Percentiles rank a stretch among this genome's conserved stretches.
Conservation (phyloP, 2,329 filamentous ascomycete species). For the Myriosclerotinia scirpicola region DNA sequence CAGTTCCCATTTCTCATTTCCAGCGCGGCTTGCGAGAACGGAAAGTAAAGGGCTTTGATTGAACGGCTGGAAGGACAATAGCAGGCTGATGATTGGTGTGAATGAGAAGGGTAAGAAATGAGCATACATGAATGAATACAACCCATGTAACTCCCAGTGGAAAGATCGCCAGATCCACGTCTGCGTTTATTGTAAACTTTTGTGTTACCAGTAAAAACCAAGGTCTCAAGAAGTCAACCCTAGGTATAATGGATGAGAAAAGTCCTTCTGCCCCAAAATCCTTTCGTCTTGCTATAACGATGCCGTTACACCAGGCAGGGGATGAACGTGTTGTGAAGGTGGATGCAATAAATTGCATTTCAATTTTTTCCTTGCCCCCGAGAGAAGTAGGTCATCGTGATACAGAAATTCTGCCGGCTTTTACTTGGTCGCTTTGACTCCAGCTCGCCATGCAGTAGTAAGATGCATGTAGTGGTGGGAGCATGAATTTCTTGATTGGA, state of each 20-base stretch:
- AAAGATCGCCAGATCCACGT: constrained; percentile 21
- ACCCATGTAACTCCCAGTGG: constrained; percentile 20
- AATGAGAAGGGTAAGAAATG: constrained; percentile 9
- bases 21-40: constrained; percentile 24
- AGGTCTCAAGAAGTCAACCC: background rate
- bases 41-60: constrained; percentile 5
- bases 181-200: constrained; percentile 18
- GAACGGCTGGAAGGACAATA: constrained; percentile 6
- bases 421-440: constrained; percentile 17
- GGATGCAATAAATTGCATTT: constrained; percentile 18
- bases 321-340: constrained; percentile 18
- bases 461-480: constrained; percentile 24
- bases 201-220: constrained; percentile 13
- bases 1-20: constrained; percentile 13
- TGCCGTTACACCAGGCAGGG: constrained; percentile 22
- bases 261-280: background rate
- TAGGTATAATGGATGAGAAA: constrained; percentile 7
- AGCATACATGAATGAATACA: constrained; percentile 15
- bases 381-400: constrained; percentile 14
- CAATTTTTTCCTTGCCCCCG: constrained; percentile 15
- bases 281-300: constrained; percentile 11
- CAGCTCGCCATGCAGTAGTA: constrained; percentile 20
- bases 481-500: constrained; percentile 19
- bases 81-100: constrained; percentile 16
- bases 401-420: constrained; percentile 20